Evolutionary conservation across 2,329 filamentous ascomycete genomes (phyloP).

Genomic region (Hypoxylon sp.): DNA sequence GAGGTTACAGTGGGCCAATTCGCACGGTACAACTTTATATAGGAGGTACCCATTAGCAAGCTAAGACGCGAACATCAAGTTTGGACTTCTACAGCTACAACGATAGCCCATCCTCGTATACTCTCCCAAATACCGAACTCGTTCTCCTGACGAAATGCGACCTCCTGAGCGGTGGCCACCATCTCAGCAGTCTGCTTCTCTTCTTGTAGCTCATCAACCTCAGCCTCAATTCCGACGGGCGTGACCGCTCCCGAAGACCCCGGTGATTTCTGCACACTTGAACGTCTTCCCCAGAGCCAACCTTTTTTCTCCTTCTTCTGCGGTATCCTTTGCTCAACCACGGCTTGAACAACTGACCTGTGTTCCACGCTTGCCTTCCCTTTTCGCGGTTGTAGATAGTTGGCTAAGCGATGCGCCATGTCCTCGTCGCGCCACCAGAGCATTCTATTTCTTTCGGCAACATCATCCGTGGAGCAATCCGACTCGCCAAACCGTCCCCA

Average conservation of each 20-base stretch:
- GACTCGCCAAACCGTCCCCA: constrained; percentile 62
- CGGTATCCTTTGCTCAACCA: constrained; percentile 52
- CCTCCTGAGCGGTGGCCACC: constrained; percentile 62
- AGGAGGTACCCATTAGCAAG: neutral
- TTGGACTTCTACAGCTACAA: constrained; percentile 58
- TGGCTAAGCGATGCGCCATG: constrained; percentile 63
- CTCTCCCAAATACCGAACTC: constrained; percentile 68
- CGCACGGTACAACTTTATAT: neutral
- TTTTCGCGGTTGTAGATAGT: constrained; percentile 59
- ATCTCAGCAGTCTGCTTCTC: constrained; percentile 56
- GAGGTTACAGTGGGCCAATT: too few species aligned
- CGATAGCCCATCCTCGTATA: constrained; percentile 65
- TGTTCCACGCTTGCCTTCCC: constrained; percentile 25
- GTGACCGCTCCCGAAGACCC: constrained; percentile 3
- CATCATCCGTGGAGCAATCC: constrained; percentile 17
- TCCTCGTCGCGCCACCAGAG: constrained; percentile 66
- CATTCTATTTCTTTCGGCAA: constrained; percentile 20
- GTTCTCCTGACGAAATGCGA: constrained; percentile 67
- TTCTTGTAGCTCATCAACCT: neutral
- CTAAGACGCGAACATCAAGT: constrained; percentile 25
- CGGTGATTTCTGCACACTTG: constrained; percentile 18
- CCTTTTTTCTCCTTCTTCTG: constrained; percentile 55
- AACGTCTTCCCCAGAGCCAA: constrained; percentile 52
- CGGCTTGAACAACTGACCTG: constrained; percentile 49
- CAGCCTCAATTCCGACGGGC: constrained; percentile 9